phyloP scores from a whole-genome alignment of 2,329 filamentous ascomycete species.

The Calonectria montana region DNA sequence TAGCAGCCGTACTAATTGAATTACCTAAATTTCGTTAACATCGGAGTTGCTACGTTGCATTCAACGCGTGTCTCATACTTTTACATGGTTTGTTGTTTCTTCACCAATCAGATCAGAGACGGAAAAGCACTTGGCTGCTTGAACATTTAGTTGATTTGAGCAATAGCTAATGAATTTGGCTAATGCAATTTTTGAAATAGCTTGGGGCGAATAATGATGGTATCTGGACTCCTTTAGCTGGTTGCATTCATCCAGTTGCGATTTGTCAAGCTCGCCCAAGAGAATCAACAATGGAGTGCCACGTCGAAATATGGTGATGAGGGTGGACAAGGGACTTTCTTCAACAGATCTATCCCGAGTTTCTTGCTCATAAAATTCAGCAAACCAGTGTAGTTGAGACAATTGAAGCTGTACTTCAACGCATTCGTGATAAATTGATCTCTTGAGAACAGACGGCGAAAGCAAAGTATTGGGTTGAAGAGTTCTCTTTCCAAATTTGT shows the following conservation, averaged over 20 bases:
- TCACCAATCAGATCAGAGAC: not conserved
- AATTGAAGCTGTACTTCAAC: not conserved
- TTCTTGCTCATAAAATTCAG: not conserved
- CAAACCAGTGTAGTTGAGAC: not conserved
- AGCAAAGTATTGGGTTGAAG: not conserved
- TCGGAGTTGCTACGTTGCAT: too few relatives aligned
- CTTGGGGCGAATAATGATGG: too few relatives aligned
- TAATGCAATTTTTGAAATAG: too few relatives aligned
- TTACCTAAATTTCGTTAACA: not conserved
- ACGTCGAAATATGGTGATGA: not conserved
- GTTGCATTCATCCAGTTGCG: not conserved
- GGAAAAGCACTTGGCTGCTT: not conserved
- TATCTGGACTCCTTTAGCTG: not conserved
- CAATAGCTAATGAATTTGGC: too few relatives aligned
- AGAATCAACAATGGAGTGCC: not conserved
- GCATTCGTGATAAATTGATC: not conserved
- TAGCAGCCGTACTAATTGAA: not conserved
- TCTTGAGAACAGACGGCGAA: not conserved
- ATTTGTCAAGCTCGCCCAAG: not conserved
- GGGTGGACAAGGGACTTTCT: not conserved
- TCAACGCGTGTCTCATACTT: not conserved
- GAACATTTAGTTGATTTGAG: too few relatives aligned
- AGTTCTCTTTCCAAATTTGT: constrained; percentile 12
- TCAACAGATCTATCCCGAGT: not conserved
- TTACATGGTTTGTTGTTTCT: not conserved